phyloP scores from a whole-genome alignment of 306 rosid genomes.

The Erythrophleum fordii region DNA sequence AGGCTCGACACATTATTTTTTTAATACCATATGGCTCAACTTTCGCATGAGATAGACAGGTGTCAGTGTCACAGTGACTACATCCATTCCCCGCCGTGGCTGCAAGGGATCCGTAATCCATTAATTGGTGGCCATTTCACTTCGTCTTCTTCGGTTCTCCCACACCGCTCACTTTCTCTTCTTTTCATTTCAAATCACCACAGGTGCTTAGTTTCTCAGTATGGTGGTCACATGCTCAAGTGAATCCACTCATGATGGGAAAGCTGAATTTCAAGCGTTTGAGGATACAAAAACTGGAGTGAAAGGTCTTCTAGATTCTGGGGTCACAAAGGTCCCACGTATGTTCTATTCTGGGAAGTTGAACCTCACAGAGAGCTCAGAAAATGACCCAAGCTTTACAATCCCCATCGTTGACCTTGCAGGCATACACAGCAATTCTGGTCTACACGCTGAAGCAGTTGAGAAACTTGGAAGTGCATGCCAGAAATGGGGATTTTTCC shows the following conservation, averaged over 20 bases:
- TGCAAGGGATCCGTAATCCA: too few species aligned
- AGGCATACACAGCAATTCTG: background rate
- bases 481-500: slow-evolving; percentile 46
- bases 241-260: slow-evolving; percentile 15
- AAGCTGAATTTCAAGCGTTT: slow-evolving; percentile 37
- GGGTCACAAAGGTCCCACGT: slow-evolving; percentile 39
- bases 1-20: too few species aligned
- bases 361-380: background rate
- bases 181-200: background rate
- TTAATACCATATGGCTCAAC: too few species aligned
- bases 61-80: too few species aligned
- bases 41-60: too few species aligned
- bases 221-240: slow-evolving; percentile 19
- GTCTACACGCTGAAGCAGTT: background rate
- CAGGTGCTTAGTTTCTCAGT: background rate
- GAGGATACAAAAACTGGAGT: slow-evolving; percentile 47
- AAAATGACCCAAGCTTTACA: background rate
- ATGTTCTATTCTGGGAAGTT: slow-evolving; percentile 28
- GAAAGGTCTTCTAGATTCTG: slow-evolving; percentile 44
- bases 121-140: background rate
- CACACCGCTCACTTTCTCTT: background rate
- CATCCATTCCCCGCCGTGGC: too few species aligned
- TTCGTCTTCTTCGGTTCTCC: too few species aligned
- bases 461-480: slow-evolving; percentile 14
- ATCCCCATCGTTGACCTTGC: slow-evolving; percentile 35